Evolutionary conservation across 164 flowering plant genomes (phyloP), one percentile per base, ranked within the genome.

Genomic region (Aristolochia fimbriata): DNA sequence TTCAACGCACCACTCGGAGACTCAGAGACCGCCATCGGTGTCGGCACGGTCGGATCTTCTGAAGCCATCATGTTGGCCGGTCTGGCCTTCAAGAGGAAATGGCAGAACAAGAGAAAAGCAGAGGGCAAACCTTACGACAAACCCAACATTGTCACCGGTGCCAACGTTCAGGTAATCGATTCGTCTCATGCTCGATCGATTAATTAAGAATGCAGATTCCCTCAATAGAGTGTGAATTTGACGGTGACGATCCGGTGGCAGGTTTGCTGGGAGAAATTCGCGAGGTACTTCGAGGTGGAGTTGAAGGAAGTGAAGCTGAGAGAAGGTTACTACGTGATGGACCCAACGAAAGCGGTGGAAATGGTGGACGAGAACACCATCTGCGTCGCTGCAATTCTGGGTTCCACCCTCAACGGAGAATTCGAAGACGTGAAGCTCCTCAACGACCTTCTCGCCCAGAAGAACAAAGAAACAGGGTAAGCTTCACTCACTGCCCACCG

Each of bases 221-320:
- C 7, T 3, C 9, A 37, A 7, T 7, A 7, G 11, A 3, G 43
- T 7, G 20, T 1, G 52, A 49, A 17, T 23, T 24, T 53, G 23
- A 21, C 30, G 55, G 27, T 21, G 30, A 24, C 37, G 49, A 56
- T 2, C 4, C 27, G 27, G 8, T 53, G 30, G n/a, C 45, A 77
- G 81, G 81, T 77, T 6, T 77, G 81, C 46, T 77, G 81, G 78
- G 81, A 77, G 57, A 77, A 77, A 51, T 76, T 76, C 61, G 80
- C 77, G 12, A 68, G 75, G 49, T 76, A 76, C 49, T 77, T 77
- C 43, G 80, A 77, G 49, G 80, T 74, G 54, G 80, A 74, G n/a
- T 47, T 77, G 57, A 77, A 72, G 67, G 81, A 77, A 51, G 81
- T 77, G 60, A 77, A 74, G 46, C 62, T 77, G 51, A 65, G 67